Conservation (phyloP, 352 stramenopile species). For the Hyaloperonospora brassicae region DNA sequence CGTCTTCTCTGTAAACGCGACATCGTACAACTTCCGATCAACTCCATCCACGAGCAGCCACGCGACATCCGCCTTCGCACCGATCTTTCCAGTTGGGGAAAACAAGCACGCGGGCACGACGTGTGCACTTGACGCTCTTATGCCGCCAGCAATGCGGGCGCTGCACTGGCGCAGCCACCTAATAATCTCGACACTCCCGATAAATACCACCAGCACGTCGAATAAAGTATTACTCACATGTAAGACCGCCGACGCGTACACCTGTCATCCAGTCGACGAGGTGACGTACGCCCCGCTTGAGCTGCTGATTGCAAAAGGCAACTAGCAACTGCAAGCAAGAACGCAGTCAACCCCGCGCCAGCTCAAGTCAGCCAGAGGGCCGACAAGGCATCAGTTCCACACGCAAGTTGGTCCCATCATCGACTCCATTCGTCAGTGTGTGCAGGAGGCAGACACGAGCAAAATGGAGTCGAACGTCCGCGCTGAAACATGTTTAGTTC, state of each 20-base stretch:
- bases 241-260: conserved; percentile 10
- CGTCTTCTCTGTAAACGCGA: conserved; percentile 14
- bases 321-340: conserved; percentile 12
- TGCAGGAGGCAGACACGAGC: conserved; percentile 30
- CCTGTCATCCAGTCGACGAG: conserved; percentile 2
- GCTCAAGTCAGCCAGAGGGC: conserved; percentile 4
- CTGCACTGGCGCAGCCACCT: conserved; percentile 2
- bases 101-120: conserved; percentile 10
- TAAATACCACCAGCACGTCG: conserved; percentile 27
- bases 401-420: conserved; percentile 7
- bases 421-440: conserved; percentile 6
- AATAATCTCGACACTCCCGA: conserved; percentile 22
- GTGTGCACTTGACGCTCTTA: conserved; percentile 7
- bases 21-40: conserved; percentile 16
- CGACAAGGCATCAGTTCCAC: conserved; percentile 2
- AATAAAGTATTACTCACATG: conserved; percentile 25
- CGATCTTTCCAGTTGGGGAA: conserved; percentile 24
- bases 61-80: conserved; percentile 6
- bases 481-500: conserved; percentile 27
- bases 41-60: conserved; percentile 6
- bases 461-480: conserved; percentile 9
- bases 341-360: conserved; percentile 2
- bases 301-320: conserved; percentile 27
- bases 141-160: conserved; percentile 6
- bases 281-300: conserved; percentile 8